Conservation (phyloP, 768 basidiomycete genomes). For the Termitomyces sp. region DNA sequence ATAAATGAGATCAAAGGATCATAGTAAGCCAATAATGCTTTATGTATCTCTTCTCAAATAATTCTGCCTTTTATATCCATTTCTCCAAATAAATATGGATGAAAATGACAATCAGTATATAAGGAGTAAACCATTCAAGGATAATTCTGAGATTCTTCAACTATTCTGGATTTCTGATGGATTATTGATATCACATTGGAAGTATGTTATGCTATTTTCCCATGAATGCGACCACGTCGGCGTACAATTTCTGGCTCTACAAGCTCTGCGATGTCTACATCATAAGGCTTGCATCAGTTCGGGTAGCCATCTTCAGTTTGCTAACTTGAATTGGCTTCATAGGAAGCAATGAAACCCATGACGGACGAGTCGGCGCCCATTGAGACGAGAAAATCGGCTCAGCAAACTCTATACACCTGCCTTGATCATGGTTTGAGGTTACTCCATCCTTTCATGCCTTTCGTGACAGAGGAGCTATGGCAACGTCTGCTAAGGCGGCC, state of each 20-base stretch:
- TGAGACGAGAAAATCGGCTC: conserved; percentile 71
- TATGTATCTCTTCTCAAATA: too few species aligned
- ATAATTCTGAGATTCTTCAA: too few species aligned
- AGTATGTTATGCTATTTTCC: too few species aligned
- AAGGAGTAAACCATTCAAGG: too few species aligned
- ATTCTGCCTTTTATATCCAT: too few species aligned
- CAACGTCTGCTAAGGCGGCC: conserved; percentile 87
- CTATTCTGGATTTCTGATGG: too few species aligned
- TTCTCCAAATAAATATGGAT: too few species aligned
- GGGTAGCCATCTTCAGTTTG: background rate
- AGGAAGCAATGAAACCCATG: conserved; percentile 99
- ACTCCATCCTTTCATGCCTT: conserved; percentile 98
- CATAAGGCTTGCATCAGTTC: conserved; percentile 47
- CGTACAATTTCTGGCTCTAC: conserved; percentile 95
- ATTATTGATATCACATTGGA: too few species aligned
- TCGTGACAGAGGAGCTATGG: conserved; percentile 98
- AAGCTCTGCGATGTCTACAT: conserved; percentile 99
- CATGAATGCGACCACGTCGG: conserved; percentile 81
- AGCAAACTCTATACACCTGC: conserved; percentile 94
- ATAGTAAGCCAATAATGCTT: too few species aligned
- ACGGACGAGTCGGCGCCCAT: conserved; percentile 71
- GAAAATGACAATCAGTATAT: too few species aligned
- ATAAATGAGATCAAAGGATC: too few species aligned
- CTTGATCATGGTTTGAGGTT: conserved; percentile 86
- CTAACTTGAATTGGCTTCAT: conserved; percentile 7